Evolutionary conservation across 2,329 filamentous ascomycete species (phyloP), one percentile per base, ranked within the genome.

Genomic region (Ilyonectria destructans): DNA sequence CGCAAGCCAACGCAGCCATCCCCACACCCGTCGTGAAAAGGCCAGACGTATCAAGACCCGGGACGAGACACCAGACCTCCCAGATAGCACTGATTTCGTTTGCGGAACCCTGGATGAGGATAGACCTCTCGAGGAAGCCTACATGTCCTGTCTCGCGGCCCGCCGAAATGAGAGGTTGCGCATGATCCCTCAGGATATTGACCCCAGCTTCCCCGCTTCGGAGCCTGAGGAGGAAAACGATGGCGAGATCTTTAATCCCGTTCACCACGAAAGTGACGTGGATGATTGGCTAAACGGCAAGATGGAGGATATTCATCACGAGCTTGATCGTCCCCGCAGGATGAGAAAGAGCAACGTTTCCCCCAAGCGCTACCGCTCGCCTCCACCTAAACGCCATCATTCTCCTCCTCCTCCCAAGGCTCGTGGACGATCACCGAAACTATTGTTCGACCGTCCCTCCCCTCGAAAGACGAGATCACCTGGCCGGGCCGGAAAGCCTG

Each of bases 51-150:
- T 79, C 54, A 77, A 77, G 65, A 71, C 76, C n/a, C 73, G 71
- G 4, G 74, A 77, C 45, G 87, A 88, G 26, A 93, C 92, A 1
- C 93, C 94, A 2, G 94, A 97, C 78, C 86, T 99, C 12, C 96
- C 96, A 1, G 96, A 99, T 80, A 98, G 95, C 81, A 98, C 96
- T 15, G 96, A 99, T 80, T 99, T 99, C 73, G 96, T 99, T n/a
- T 98, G 96, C 77, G 96, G 96, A 66, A 99, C 96, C 1, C 86
- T 99, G 21, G 96, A 99, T 73, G 96, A 99, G 81, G 96, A 99
- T 77, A 91, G 94, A 51, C 94, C 95, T 3, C 83, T 98, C n/a
- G 96, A 99, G 79, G 94, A 95, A 73, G 96, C 94, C 1, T 99
- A 98, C 80, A 88, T 97, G 63, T 93, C 93, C 2, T 94, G 93